Evolutionary conservation across 495 filamentous ascomycete genomes (phyloP).

Genomic region (Coniosporium apollinis): DNA sequence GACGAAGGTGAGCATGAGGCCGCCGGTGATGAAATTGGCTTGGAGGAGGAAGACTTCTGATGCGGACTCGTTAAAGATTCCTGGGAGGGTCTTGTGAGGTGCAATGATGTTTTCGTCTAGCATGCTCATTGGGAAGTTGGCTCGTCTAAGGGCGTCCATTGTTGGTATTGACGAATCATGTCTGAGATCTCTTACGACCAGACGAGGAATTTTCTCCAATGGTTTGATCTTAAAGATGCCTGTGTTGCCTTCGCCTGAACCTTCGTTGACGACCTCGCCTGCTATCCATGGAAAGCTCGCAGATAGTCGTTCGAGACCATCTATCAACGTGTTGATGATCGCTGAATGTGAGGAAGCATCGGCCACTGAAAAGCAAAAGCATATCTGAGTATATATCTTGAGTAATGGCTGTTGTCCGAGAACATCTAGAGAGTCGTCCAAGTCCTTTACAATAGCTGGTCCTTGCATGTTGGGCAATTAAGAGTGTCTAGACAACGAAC

Average conservation of each 20-base stretch:
- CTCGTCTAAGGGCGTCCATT: slow-evolving; percentile 25
- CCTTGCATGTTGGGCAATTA: not conserved
- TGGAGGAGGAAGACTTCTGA: slow-evolving; percentile 33
- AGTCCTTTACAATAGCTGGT: not conserved
- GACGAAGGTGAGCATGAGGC: slow-evolving; percentile 31
- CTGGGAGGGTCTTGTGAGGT: slow-evolving; percentile 29
- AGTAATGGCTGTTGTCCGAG: slow-evolving; percentile 18
- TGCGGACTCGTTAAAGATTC: slow-evolving; percentile 7
- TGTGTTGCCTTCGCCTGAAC: slow-evolving; percentile 18
- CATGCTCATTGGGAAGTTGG: slow-evolving; percentile 34
- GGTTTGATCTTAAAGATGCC: slow-evolving; percentile 29
- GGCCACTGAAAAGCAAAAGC: slow-evolving; percentile 21
- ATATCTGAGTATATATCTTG: slow-evolving; percentile 31
- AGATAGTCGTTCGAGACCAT: slow-evolving; percentile 24
- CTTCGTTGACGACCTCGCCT: slow-evolving; percentile 33
- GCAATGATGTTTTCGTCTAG: slow-evolving; percentile 32
- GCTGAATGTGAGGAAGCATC: slow-evolving; percentile 13
- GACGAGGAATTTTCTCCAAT: slow-evolving; percentile 16
- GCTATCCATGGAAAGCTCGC: slow-evolving; percentile 36
- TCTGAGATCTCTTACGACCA: slow-evolving; percentile 29
- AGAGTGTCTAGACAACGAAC: not conserved
- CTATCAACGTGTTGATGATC: slow-evolving; percentile 21
- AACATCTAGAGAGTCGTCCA: slow-evolving; percentile 14
- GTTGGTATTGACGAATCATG: slow-evolving; percentile 23
- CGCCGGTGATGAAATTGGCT: slow-evolving; percentile 34